Evolutionary conservation across 352 stramenopile genomes (phyloP), one percentile per base, ranked within the genome.

Genomic region (Lagenidium giganteum): DNA sequence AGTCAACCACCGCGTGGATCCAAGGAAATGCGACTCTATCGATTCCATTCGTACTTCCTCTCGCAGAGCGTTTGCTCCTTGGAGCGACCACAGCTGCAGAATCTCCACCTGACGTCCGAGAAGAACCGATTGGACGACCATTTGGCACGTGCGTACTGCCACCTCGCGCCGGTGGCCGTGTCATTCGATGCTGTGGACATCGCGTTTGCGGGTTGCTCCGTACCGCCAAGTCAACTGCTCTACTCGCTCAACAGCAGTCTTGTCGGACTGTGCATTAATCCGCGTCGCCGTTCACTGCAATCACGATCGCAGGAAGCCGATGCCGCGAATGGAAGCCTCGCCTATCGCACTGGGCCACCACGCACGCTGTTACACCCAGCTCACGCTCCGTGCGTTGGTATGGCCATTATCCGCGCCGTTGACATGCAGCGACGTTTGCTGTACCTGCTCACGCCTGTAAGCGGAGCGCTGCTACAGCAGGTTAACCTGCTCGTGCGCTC

Each of bases 11-110:
- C 80, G 24, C 66, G 80, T 24, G 84, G 76, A 51, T 89, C 78
- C 34, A 93, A 91, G 49, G 83, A 94, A 18, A 70, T 92, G 59
- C 80, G 83, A 5, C 39, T 80, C 4, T 94, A 90, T 30, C 80
- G 83, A 2, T 67, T 83, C 25, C 76, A 90, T 51, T 74, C 76
- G 29, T 94, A 94, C 57, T 94, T 94, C 48, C 47, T 94, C 8
- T 57, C 59, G 16, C 54, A 56, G 33, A 53, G 50, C 13, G 29
- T 16, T 1, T 77, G 63, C 48, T n/a, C 31, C 8, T 46, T 84
- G 4, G 26, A 62, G 11, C 70, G 73, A 0, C 3, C 45, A 5
- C 54, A 64, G 35, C 51, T 91, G 18, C 76, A 87, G 51, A 86
- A 85, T 35, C 56, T 90, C 14, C 73, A 88, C 37, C 73, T 84